Evolutionary conservation across 345 rosid species (phyloP).

Genomic region (Carallia pectinifolia): DNA sequence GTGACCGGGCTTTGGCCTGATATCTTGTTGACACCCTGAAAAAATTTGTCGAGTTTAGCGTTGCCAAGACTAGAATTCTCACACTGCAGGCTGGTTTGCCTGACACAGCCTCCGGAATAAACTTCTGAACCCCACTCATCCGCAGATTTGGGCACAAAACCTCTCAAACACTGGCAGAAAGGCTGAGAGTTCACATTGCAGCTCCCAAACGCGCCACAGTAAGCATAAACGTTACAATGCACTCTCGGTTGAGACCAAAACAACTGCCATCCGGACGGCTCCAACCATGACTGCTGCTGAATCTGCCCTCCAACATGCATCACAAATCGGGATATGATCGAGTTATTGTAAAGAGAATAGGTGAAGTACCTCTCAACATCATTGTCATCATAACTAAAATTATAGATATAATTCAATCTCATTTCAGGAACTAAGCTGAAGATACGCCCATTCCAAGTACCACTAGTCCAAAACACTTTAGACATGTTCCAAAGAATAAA

Average conservation of each 20-base stretch:
- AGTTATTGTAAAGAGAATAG: constrained; percentile 34
- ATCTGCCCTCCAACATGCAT: constrained; percentile 69
- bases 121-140: constrained; percentile 51
- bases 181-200: constrained; percentile 44
- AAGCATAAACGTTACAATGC: constrained; percentile 66
- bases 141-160: constrained; percentile 38
- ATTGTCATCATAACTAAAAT: constrained; percentile 45
- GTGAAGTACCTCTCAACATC: constrained; percentile 58
- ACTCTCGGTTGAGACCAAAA: constrained; percentile 68
- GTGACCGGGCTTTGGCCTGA: constrained; percentile 22
- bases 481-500: constrained; percentile 51
- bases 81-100: constrained; percentile 50
- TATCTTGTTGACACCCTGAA: constrained; percentile 11
- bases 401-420: constrained; percentile 48
- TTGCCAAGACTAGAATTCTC: constrained; percentile 22
- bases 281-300: constrained; percentile 44
- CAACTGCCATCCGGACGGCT: constrained; percentile 42
- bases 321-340: constrained; percentile 38
- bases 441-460: constrained; percentile 51
- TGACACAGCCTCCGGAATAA: constrained; percentile 59
- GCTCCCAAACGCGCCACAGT: constrained; percentile 66
- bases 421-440: constrained; percentile 69
- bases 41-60: constrained; percentile 36
- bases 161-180: constrained; percentile 49
- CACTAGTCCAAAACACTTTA: constrained; percentile 56